These are phyloP conservation scores for Limnomonas spitsbergensis DNA, from an alignment of 139 green algal species.

Conservation along the genomic window DNA sequence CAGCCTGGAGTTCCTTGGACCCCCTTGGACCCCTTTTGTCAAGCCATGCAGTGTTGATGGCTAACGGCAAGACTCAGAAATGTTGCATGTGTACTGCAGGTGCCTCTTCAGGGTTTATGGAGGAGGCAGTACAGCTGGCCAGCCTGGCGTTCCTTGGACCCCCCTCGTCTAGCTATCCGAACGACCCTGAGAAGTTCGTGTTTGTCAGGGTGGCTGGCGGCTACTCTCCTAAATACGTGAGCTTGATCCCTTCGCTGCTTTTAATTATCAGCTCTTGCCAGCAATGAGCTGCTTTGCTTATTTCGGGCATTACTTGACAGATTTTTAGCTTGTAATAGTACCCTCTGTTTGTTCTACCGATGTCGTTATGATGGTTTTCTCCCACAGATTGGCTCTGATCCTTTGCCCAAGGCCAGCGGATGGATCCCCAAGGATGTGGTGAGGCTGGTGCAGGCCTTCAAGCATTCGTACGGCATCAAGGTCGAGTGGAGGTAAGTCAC, in stretches of 20 bases:
- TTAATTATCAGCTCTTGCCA: too few relatives aligned
- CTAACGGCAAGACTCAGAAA: too few relatives aligned
- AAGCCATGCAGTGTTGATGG: too few relatives aligned
- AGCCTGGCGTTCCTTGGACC: constrained; percentile 38
- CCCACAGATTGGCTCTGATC: constrained; percentile 1
- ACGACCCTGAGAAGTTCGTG: constrained; percentile 36
- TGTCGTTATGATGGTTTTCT: too few relatives aligned
- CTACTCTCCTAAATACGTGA: constrained; percentile 32
- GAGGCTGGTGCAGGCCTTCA: constrained; percentile 32
- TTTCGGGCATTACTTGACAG: too few relatives aligned
- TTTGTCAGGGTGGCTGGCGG: constrained; percentile 40
- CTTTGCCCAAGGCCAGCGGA: constrained; percentile 36
- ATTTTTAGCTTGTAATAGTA: too few relatives aligned
- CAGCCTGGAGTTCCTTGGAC: constrained; percentile 33
- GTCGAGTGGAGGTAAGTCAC: constrained; percentile 10
- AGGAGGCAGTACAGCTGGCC: constrained; percentile 11
- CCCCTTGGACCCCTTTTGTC: constrained; percentile 27
- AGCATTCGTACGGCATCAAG: constrained; percentile 10
- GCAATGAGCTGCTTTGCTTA: too few relatives aligned
- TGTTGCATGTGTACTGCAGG: neutral
- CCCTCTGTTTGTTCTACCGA: too few relatives aligned
- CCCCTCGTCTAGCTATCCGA: constrained; percentile 32
- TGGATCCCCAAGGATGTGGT: constrained; percentile 50
- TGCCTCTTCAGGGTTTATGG: neutral
- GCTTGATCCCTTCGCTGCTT: too few relatives aligned